Percentiles rank a stretch among this genome's conserved stretches.
Evolutionary conservation across 129 eudicot genomes (phyloP).

Genomic region (Chrysanthemum lavandulifolium): DNA sequence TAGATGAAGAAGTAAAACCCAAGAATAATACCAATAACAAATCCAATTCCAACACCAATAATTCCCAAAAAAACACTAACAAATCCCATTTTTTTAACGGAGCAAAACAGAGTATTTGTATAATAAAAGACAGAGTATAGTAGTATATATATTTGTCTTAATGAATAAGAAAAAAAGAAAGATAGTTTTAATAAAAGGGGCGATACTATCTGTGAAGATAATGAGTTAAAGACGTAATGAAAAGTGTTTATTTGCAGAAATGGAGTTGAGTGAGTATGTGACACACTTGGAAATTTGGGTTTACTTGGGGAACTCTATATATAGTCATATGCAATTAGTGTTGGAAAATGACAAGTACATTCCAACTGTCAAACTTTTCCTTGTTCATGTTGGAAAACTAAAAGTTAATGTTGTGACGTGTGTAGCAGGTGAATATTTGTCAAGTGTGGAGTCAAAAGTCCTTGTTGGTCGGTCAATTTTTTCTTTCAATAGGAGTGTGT

Average conservation of each 20-base stretch:
- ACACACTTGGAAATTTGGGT: conserved; percentile 9
- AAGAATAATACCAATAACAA: conserved; percentile 46
- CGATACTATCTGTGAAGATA: conserved; percentile 21
- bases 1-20: conserved; percentile 77
- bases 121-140: conserved; percentile 11
- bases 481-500: too few species aligned
- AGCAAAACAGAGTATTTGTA: conserved; percentile 16
- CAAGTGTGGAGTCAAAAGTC: too few species aligned
- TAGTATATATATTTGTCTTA: too few species aligned
- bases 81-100: conserved; percentile 48
- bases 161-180: not conserved
- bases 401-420: too few species aligned
- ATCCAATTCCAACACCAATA: conserved; percentile 61
- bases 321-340: not conserved
- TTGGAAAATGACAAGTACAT: too few species aligned
- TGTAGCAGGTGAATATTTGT: too few species aligned
- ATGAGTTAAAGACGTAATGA: conserved; percentile 1
- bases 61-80: conserved; percentile 53
- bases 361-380: too few species aligned
- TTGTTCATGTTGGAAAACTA: too few species aligned
- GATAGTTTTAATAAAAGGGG: conserved; percentile 6
- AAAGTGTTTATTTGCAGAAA: conserved; percentile 4
- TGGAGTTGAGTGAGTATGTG: not conserved
- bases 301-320: not conserved
- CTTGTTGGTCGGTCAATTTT: too few species aligned